Evolutionary conservation across 768 basidiomycete genomes (phyloP).

Genomic region (Hebeloma cylindrosporum): DNA sequence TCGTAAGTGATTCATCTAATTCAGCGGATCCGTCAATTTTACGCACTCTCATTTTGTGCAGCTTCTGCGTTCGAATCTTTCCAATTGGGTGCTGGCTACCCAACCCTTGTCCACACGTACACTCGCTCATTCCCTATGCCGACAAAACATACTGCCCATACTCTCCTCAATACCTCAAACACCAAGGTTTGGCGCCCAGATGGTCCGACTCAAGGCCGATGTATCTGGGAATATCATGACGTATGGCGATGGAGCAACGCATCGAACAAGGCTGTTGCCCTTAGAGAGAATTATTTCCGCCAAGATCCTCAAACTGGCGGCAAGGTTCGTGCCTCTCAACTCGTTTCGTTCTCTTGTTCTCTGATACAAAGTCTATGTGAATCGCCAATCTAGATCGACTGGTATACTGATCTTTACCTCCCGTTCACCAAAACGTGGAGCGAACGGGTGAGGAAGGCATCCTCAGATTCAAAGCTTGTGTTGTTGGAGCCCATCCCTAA

Average conservation of each 20-base stretch:
- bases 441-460: conserved; percentile 49
- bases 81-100: conserved; percentile 86
- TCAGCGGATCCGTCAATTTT: neutral
- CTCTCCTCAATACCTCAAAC: conserved; percentile 58
- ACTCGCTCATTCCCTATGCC: conserved; percentile 88
- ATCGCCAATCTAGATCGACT: conserved; percentile 73
- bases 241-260: conserved; percentile 87
- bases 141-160: conserved; percentile 60
- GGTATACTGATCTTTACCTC: conserved; percentile 85
- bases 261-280: conserved; percentile 66
- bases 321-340: conserved; percentile 42
- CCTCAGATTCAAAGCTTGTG: conserved; percentile 54
- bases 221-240: conserved; percentile 89
- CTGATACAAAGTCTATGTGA: neutral
- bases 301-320: conserved; percentile 63
- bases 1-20: conserved; percentile 53
- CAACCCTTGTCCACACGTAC: conserved; percentile 78
- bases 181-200: conserved; percentile 69
- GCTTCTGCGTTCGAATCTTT: conserved; percentile 89
- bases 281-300: conserved; percentile 84
- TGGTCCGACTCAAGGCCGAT: conserved; percentile 71
- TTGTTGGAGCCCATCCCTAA: conserved; percentile 92
- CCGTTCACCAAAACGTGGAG: conserved; percentile 75
- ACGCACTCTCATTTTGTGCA: conserved; percentile 24
- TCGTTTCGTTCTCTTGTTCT: neutral